phyloP scores from a whole-genome alignment of 306 rosid species.

The Castanea sativa region DNA sequence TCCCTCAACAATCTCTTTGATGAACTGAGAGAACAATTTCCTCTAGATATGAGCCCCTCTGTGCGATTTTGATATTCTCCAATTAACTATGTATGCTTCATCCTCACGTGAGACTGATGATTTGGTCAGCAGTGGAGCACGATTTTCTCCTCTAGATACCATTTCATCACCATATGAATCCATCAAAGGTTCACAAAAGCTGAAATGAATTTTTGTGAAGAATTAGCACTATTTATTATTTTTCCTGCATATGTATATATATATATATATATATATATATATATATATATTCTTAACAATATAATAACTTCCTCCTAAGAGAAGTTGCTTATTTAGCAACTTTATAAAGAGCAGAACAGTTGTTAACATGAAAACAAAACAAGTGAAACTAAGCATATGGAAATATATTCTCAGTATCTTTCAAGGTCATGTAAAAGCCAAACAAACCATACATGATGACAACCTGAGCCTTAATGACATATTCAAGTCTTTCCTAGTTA shows the following conservation, averaged over 20 bases:
- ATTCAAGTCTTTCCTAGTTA: background rate
- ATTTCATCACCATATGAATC: slow-evolving; percentile 50
- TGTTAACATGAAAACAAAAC: background rate
- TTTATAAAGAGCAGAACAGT: background rate
- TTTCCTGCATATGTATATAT: background rate
- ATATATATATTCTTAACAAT: background rate
- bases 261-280: no score
- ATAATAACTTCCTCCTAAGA: background rate
- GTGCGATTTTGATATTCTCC: slow-evolving; percentile 71
- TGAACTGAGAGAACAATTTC: slow-evolving; percentile 75
- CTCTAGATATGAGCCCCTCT: slow-evolving; percentile 56
- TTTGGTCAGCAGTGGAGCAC: slow-evolving; percentile 34
- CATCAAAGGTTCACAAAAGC: slow-evolving; percentile 87
- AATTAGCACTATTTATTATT: slow-evolving; percentile 9
- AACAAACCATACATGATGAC: background rate
- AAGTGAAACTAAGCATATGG: background rate
- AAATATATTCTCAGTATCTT: background rate
- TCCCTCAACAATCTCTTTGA: slow-evolving; percentile 94
- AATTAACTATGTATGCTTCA: slow-evolving; percentile 49
- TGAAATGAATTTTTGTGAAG: slow-evolving; percentile 30
- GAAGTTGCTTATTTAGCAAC: background rate
- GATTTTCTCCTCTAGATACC: slow-evolving; percentile 39
- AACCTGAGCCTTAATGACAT: background rate
- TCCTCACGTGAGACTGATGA: slow-evolving; percentile 41
- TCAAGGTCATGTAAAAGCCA: background rate